Conservation (phyloP, 169 alveolate species). For the Plasmodium vivax region DNA sequence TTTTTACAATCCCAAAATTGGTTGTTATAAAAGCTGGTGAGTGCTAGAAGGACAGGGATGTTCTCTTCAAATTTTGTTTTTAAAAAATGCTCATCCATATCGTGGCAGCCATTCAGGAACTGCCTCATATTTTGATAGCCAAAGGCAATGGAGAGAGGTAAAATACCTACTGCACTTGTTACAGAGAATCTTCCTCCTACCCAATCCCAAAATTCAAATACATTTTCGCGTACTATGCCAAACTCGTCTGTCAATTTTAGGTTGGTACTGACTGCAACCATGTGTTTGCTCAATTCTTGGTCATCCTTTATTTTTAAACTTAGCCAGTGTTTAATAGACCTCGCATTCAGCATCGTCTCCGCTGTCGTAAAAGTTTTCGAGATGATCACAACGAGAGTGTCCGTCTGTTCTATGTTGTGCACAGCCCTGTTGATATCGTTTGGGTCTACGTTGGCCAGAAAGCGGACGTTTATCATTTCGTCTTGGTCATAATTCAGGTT, state of each 20-base stretch:
- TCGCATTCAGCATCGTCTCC: slow-evolving; percentile 98
- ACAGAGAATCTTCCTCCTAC: slow-evolving; percentile 99
- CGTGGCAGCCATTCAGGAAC: slow-evolving; percentile 88
- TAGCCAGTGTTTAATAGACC: slow-evolving; percentile 92
- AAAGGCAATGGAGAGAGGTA: slow-evolving; percentile 95
- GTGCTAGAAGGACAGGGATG: slow-evolving; percentile 95
- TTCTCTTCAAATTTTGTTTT: slow-evolving; percentile 87
- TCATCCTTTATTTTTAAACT: slow-evolving; percentile 83
- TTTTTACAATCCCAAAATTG: slow-evolving; percentile 89
- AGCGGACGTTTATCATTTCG: slow-evolving; percentile 82
- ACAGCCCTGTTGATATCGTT: slow-evolving; percentile 94
- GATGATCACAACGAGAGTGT: slow-evolving; percentile 89
- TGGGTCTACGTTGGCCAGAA: slow-evolving; percentile 99
- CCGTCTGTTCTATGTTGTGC: slow-evolving; percentile 89
- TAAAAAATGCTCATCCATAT: slow-evolving; percentile 92
- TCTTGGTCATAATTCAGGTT: slow-evolving; percentile 19
- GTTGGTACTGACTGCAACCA: slow-evolving; percentile 96
- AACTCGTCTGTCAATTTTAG: slow-evolving; percentile 92
- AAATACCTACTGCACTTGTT: slow-evolving; percentile 98
- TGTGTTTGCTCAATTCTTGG: slow-evolving; percentile 84
- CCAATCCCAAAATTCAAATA: slow-evolving; percentile 99
- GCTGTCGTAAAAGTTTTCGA: slow-evolving; percentile 99
- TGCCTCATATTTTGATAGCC: slow-evolving; percentile 91
- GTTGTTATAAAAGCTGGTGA: slow-evolving; percentile 95
- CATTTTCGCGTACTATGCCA: slow-evolving; percentile 94